Evolutionary conservation across 306 rosid species (phyloP), one percentile per base, ranked within the genome.

Genomic region (Ormosia emarginata): DNA sequence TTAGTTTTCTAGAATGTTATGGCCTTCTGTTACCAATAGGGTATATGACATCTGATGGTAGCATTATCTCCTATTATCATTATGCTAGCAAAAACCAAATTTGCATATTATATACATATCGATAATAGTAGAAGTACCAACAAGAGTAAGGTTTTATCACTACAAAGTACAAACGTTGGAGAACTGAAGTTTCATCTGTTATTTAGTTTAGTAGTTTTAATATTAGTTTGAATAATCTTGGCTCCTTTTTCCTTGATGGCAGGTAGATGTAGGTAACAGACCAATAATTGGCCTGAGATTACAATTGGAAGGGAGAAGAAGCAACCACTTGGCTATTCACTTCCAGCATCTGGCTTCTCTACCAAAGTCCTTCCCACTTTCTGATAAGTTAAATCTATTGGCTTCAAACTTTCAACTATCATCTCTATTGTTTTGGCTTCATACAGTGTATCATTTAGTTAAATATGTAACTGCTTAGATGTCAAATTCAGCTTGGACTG

Each of bases 261-360:
- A 93, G 97, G 94, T 94, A 77, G 97, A 92, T 80, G 98, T 92
- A 39, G 98, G 98, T 14, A 90, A 87, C 78, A 88, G 92, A 77
- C 98, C 98, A 15, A 95, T 94, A 69, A 82, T 90, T 59, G 97
- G 98, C 34, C 84, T 94, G 37, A 87, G 98, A 61, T 86, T 94
- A 84, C 90, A 94, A 82, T 67, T 94, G 78, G 98, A 89, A 87
- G 98, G 98, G 24, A 92, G 88, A 85, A 94, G 86, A 85, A 90
- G 95, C 90, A 94, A 90, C 78, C 87, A 95, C 14, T 76, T 92
- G 66, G 94, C 97, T 50, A 92, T 94, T 79, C 98, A 92, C 80
- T 84, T 92, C 67, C 97, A 92, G 81, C 97, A 94, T 77, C 89
- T 94, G 41, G 82, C 91, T 47, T 92, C 97, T 81, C 90, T 90